These are phyloP conservation scores for Aspergillus panamensis DNA, from an alignment of 495 filamentous ascomycete species.

Conservation along the genomic window DNA sequence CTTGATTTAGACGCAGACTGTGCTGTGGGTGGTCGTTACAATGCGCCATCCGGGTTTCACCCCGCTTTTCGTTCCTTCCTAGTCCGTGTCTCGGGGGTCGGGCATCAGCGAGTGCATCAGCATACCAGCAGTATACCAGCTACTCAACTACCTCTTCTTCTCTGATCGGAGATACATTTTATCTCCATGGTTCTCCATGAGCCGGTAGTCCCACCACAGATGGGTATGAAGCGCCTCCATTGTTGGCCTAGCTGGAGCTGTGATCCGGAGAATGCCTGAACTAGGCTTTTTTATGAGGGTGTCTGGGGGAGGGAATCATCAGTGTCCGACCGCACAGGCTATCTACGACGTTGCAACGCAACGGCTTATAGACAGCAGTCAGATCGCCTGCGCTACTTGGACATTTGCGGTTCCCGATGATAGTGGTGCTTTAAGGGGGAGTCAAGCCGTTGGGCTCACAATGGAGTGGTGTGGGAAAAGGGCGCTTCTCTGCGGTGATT, in stretches of 20 bases:
- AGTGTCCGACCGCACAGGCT: neutral
- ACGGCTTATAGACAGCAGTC: neutral
- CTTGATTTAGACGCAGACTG: slow-evolving; percentile 33
- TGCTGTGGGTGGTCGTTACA: slow-evolving; percentile 34
- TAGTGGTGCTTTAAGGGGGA: neutral
- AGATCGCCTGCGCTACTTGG: neutral
- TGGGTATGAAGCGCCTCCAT: slow-evolving; percentile 7
- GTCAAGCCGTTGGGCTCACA: neutral
- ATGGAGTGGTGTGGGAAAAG: neutral
- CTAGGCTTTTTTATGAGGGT: slow-evolving; percentile 8
- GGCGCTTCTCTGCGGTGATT: neutral
- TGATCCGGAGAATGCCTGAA: neutral
- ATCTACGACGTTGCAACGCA: neutral
- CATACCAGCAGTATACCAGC: slow-evolving; percentile 38
- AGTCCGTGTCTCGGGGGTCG: slow-evolving; percentile 27
- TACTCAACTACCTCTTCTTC: neutral
- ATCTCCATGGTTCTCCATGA: neutral
- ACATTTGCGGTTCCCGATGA: neutral
- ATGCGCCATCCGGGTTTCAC: slow-evolving; percentile 25
- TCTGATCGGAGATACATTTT: neutral
- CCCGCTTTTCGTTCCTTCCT: slow-evolving; percentile 21
- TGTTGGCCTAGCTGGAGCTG: neutral
- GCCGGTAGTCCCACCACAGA: neutral
- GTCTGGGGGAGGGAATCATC: slow-evolving; percentile 9
- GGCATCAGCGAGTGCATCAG: slow-evolving; percentile 64